Conservation (phyloP, 129 eudicot genomes). For the Rutidosis leptorrhynchoides region DNA sequence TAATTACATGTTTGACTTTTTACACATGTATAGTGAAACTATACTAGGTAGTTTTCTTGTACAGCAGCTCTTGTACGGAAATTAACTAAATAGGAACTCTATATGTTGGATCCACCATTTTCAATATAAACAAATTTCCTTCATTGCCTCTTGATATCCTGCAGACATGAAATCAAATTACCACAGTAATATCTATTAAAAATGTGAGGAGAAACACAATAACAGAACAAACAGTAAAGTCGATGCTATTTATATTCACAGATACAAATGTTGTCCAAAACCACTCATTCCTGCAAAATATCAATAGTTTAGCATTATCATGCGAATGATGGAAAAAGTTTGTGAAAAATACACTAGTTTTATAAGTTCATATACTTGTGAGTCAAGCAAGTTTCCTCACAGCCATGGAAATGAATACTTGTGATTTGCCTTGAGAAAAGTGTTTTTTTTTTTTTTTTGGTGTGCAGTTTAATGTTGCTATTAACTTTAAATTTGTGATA, state of each 20-base stretch:
- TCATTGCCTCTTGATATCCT: constrained; percentile 94
- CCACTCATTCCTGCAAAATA: neutral
- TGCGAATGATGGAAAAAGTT: neutral
- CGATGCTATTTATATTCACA: neutral
- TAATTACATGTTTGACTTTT: neutral
- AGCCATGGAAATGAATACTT: neutral
- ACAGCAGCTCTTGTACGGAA: constrained; percentile 5
- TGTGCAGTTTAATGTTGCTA: neutral
- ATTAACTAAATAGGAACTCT: constrained; percentile 41
- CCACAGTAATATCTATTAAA: neutral
- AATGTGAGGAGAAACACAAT: neutral
- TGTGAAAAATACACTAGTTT: neutral
- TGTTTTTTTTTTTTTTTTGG: neutral
- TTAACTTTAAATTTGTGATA: neutral
- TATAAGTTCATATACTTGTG: neutral
- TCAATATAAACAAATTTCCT: constrained; percentile 89
- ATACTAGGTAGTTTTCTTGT: neutral
- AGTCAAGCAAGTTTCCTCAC: neutral
- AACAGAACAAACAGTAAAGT: neutral
- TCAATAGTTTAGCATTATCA: neutral
- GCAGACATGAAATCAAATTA: constrained; percentile 14
- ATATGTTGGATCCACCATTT: constrained; percentile 80
- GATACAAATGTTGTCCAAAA: neutral
- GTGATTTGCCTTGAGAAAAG: neutral
- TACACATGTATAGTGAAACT: neutral